Base-by-base conservation (phyloP, 345 rosid genomes). In the Rhodamnia rubescens region DNA sequence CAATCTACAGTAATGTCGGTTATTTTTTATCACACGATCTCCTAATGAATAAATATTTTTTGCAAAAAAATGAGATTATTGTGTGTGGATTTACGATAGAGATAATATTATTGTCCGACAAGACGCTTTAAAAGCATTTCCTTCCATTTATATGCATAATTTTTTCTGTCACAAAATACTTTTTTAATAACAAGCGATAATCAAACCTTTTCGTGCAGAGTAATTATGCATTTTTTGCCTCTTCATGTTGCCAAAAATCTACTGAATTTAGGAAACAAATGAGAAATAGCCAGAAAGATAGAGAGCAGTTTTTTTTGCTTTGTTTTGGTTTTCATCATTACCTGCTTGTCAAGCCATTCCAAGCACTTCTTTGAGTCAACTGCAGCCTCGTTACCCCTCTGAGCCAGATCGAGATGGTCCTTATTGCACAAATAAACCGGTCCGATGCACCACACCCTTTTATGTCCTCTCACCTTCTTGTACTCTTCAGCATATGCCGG, bases 381-480 rank as follows among this genome's bases (percentile, higher is more conserved):
- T 9, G 89, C 83, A 15, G 86, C 27, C 22, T 78, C 82, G 42
- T 85, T 85, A n/a, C 90, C 92, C 74, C 90, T 83, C 22, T 85
- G 52, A 54, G 88, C 85, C 85, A 53, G 86, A 26, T 91, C 92
- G 58, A 52, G 29, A 8, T 13, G 18, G 7, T 83, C 84, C 58
- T 74, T 85, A 83, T 87, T 88, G 83, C 87, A 86, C 6, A 85
- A 54, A 4, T 91, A 90, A 21, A 87, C 91, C 8, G 92, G 92
- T 2, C 92, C 91, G 9, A 90, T 61, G 29, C 92, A 90, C 92
- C 92, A 92, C 11, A 89, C 86, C 53, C 83, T 90, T 61, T 86
- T 87, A 24, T 47, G 80, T 3, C 83, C 83, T 52, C 29, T 86
- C 8, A 59, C 87, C n/a, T 74, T 82, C 83, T 83, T 89, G 88